These are phyloP conservation scores for Fonsecaea pedrosoi DNA, from an alignment of 2,329 filamentous ascomycete species.

Conservation along the genomic window DNA sequence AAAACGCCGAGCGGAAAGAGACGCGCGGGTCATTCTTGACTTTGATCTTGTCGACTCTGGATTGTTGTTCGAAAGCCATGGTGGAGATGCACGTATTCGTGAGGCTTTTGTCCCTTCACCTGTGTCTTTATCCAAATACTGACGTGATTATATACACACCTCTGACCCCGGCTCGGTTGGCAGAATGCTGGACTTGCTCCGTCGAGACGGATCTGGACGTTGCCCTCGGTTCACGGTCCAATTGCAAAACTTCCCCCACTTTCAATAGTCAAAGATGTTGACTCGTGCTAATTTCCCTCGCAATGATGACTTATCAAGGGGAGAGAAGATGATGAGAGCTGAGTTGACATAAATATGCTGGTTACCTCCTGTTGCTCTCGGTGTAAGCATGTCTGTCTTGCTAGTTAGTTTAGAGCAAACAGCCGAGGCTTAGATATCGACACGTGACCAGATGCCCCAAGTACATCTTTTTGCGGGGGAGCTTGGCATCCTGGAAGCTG, in stretches of 20 bases:
- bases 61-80: not conserved
- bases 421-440: not conserved
- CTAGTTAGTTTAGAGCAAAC: not conserved
- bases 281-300: not conserved
- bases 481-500: not conserved
- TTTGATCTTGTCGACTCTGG: slow-evolving; percentile 64
- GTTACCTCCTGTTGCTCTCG: not conserved
- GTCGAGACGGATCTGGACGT: not conserved
- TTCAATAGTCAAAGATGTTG: not conserved
- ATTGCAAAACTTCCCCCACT: not conserved
- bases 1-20: slow-evolving; percentile 65
- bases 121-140: not conserved
- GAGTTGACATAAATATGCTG: not conserved
- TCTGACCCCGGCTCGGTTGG: not conserved
- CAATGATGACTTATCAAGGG: not conserved
- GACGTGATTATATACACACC: not conserved
- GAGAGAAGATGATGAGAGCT: not conserved
- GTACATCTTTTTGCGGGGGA: not conserved
- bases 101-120: not conserved
- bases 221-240: slow-evolving; percentile 7
- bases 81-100: not conserved
- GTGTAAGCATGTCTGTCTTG: not conserved
- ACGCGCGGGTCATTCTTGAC: slow-evolving; percentile 70
- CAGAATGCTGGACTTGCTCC: not conserved
- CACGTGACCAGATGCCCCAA: not conserved